Base-by-base conservation (phyloP, 257 asterid species). In the Nicotiana knightiana region DNA sequence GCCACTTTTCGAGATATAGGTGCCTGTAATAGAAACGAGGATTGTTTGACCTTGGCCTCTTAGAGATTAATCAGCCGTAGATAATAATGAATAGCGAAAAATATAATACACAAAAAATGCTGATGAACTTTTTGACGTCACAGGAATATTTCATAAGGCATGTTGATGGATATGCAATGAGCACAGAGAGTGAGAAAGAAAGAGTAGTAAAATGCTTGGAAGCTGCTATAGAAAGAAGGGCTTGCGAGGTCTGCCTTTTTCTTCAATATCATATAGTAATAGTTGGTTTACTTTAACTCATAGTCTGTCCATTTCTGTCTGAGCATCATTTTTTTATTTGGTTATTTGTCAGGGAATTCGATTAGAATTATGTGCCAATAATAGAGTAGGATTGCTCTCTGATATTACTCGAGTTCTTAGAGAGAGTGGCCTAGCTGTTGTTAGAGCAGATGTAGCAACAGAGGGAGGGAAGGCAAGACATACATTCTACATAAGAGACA, bases 221-320 rank as follows among this genome's bases (percentile, higher is more conserved):
- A 88, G 95, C 97, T 2, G 97, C 95, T 63, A 90, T 91, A 65
- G 95, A 92, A 82, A 91, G 95, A 66, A 86, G 97, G 84, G 97
- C 89, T 75, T 93, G 91, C 24, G 97, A 92, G 93, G 97, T 90
- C 6, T 32, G 7, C 12, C 15, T 35, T 35, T 21, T 5, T 70
- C 9, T 81, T 9, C 33, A 46, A 21, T 16, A 9, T 28, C 63
- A 4, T 15, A 10, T 1, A 43, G 21, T 57, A 2, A 26, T 12
- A 51, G 1, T 17, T 54, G 61, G 17, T 9, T 12, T 30, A 59
- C 0, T 5, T 84, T 67, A 3, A 58, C 51, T 53, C 18, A 15
- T 53, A 53, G 16, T 13, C 51, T 9, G 28, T 12, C 30, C 7
- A n/a, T 12, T 7, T 3, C 7, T 82, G 12, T 43, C 5, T 35